Percentiles rank a stretch among this genome's conserved stretches.
phyloP scores from a whole-genome alignment of 1,139 yeast species.

The Tardiomyces depauwii region DNA sequence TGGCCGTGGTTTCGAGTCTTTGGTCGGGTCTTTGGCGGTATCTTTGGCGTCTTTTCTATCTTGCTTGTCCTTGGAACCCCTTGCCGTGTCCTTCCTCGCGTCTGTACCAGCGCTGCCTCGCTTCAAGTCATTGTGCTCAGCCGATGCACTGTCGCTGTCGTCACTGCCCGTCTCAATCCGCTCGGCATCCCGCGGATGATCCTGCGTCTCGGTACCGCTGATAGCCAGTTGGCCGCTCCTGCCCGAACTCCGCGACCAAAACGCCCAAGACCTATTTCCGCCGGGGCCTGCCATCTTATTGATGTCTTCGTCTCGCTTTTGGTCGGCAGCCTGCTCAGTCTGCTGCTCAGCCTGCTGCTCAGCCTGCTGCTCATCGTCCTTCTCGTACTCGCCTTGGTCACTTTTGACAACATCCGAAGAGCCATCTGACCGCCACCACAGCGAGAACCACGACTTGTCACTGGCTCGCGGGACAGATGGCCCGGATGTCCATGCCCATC shows the following conservation, averaged over 20 bases:
- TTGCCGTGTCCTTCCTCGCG: constrained; percentile 1
- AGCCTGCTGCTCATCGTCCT: neutral
- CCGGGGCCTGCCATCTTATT: constrained; percentile 6
- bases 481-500: neutral
- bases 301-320: neutral
- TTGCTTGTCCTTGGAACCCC: neutral
- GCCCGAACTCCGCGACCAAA: constrained; percentile 16
- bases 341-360: neutral
- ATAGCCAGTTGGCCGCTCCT: constrained; percentile 27
- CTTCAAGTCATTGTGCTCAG: neutral
- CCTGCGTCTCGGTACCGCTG: constrained; percentile 27
- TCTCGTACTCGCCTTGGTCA: neutral
- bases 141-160: neutral
- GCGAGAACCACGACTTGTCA: neutral
- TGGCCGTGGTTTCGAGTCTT: constrained; percentile 5
- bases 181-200: constrained; percentile 19
- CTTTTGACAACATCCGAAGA: neutral
- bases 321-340: neutral
- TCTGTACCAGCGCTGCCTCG: neutral
- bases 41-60: neutral
- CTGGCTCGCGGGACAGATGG: neutral
- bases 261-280: constrained; percentile 19
- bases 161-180: constrained; percentile 3
- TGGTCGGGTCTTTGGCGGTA: too few relatives aligned
- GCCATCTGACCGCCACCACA: neutral